A percentile compares a stretch with the other conserved stretches of the same genome.
phyloP scores from a whole-genome alignment of 106 monocot species.

The Dioscorea zingiberensis region DNA sequence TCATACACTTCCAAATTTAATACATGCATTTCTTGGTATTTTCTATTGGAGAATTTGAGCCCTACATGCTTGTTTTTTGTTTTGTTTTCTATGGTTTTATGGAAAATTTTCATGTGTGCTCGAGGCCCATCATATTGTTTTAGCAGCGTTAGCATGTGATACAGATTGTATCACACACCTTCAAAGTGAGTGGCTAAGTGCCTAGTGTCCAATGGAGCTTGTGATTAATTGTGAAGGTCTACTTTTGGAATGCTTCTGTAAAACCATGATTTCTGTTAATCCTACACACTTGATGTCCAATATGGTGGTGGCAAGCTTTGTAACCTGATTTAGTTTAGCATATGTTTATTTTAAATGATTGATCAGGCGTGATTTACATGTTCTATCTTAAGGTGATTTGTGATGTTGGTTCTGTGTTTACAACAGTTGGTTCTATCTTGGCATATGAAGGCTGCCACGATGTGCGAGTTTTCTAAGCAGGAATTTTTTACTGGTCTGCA shows the following conservation, averaged over 20 bases:
- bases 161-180: too few relatives aligned
- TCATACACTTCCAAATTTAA: not conserved
- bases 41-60: not conserved
- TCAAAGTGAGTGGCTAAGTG: too few relatives aligned
- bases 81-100: not conserved
- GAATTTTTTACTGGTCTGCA: conserved; percentile 87
- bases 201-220: too few relatives aligned
- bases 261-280: not conserved
- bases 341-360: not conserved
- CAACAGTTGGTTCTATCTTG: conserved; percentile 86
- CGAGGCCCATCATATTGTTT: too few relatives aligned
- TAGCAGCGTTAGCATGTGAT: too few relatives aligned
- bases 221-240: too few relatives aligned
- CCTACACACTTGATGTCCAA: not conserved
- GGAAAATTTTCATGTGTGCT: not conserved
- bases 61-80: not conserved
- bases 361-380: not conserved
- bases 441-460: conserved; percentile 99
- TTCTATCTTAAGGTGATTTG: not conserved
- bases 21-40: not conserved
- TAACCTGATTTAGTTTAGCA: not conserved
- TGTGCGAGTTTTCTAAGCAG: conserved; percentile 93
- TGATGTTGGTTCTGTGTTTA: conserved; percentile 12
- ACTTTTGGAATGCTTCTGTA: too few relatives aligned
- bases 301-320: not conserved